Evolutionary conservation across 2,329 filamentous ascomycete genomes (phyloP).

Genomic region (Pseudogymnoascus sp.): DNA sequence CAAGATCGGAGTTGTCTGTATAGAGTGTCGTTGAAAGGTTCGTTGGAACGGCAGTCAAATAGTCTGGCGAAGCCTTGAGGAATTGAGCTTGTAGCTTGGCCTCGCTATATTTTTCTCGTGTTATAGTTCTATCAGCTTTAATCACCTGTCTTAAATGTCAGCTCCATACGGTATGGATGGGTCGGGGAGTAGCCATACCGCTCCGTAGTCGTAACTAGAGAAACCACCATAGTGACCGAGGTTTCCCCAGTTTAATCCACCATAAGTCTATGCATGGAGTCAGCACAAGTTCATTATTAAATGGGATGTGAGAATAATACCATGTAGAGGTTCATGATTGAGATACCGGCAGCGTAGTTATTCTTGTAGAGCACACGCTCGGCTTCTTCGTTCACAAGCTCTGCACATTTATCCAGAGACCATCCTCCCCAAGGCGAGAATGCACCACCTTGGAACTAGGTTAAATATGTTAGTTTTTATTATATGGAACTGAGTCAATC

Average conservation of each 20-base stretch:
- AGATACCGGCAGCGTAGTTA: conserved; percentile 52
- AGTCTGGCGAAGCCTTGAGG: conserved; percentile 18
- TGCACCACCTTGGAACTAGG: conserved; percentile 55
- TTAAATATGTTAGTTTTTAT: conserved; percentile 30
- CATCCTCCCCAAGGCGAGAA: conserved; percentile 67
- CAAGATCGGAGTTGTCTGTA: conserved; percentile 51
- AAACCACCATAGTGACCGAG: conserved; percentile 57
- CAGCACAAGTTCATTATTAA: not conserved
- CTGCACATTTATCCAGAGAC: conserved; percentile 43
- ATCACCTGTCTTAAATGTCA: conserved; percentile 12
- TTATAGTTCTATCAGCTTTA: conserved; percentile 10
- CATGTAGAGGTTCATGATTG: conserved; percentile 67
- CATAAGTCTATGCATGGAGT: conserved; percentile 46
- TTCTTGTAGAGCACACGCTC: conserved; percentile 70
- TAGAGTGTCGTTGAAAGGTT: conserved; percentile 43
- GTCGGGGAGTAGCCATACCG: conserved; percentile 23
- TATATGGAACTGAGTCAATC: not conserved
- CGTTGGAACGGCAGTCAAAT: conserved; percentile 14
- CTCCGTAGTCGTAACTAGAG: conserved; percentile 46
- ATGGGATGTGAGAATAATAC: conserved; percentile 29
- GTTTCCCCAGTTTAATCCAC: conserved; percentile 76
- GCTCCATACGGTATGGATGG: not conserved
- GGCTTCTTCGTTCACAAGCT: conserved; percentile 58
- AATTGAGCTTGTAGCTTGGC: conserved; percentile 17
- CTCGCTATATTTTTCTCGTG: conserved; percentile 15